Evolutionary conservation across 164 flowering plant genomes (phyloP), one percentile per base, ranked within the genome.

Genomic region (Sextonia rubra): DNA sequence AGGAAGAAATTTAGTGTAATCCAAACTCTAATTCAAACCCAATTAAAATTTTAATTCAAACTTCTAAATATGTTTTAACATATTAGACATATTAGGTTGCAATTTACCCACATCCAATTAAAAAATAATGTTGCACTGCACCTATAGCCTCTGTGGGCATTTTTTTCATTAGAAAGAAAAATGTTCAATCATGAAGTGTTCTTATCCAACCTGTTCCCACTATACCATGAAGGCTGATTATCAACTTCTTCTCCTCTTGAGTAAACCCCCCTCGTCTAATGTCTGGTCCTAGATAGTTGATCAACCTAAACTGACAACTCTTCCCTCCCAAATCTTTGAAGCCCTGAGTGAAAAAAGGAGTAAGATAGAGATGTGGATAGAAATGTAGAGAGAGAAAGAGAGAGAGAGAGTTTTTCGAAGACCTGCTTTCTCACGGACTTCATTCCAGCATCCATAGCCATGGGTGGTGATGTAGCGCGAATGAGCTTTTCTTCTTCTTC

Each of bases 391-490:
- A n/a, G 62, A 60, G 17, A 22, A 20, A 60, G n/a, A n/a, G n/a
- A n/a, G n/a, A n/a, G n/a, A n/a, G 65, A 26, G 69, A 63, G 69
- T 69, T 69, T 61, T 47, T n/a, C n/a, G 29, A 17, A 23, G 30
- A 89, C 67, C 67, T 64, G 67, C 67, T 64, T 64, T 64, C 67
- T 64, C 32, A 15, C 93, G 93, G 66, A 91, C 97, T 82, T 89
- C 92, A 78, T 92, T 91, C 97, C 97, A 91, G 63, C 93, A 91
- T n/a, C 93, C 92, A 84, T 91, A 88, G 77, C 97, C 97, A 84
- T 91, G 83, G 64, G 86, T 82, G 70, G 91, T 87, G 70, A 91
- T 91, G 75, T 87, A 91, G n/a, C n/a, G 65, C 82, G 78, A 55
- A 87, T 78, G 81, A 91, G 93, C 83, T 91, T 89, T 66, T n/a